Base-by-base conservation (phyloP, 306 rosid species). In the Prosopis cineraria region DNA sequence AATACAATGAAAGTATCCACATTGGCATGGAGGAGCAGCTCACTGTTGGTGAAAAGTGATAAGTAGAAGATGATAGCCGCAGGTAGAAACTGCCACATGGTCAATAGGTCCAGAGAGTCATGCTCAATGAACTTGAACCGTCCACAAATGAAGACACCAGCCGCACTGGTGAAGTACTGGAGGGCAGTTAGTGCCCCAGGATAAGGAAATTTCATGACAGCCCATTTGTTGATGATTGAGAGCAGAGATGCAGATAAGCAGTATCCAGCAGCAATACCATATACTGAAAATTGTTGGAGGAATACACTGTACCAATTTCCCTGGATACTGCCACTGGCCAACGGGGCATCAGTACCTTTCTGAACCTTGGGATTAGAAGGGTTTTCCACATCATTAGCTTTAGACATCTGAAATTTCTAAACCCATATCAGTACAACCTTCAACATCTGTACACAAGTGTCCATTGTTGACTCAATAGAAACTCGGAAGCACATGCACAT, bases 151-250 rank as follows among this genome's bases (percentile, higher is more conserved):
- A 90, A 65, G 53, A 93, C 98, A 13, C 98, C 98, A 0, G 89
- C 82, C 0, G 90, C 97, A 70, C 98, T 93, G 24, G 96, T 90
- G 84, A 93, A 89, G 86, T 93, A 90, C 86, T 93, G 96, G 27
- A 90, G 63, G 11, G 98, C 98, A 17, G 96, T 93, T 20, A 93
- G 84, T 1, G 98, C 96, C 0, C 98, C 98, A 0, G 98, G 98
- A 79, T 93, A 93, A 62, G 98, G 98, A 80, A 93, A 93, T 82
- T 90, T 90, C 94, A 91, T 87, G 27, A 93, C 83, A 64, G 98
- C 98, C 98, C 96, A 93, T 91, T 93, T 93, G 85, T 90, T 93
- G 74, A 93, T 93, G 56, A 93, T 90, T 39, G 98, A 93, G 31
- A 93, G 94, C 83, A 93, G 79, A 19, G 98, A 93, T 19, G 98